Percentiles rank a stretch among this genome's conserved stretches.
phyloP scores from a whole-genome alignment of 257 asterid genomes.

The Solanum corneliomulleri region DNA sequence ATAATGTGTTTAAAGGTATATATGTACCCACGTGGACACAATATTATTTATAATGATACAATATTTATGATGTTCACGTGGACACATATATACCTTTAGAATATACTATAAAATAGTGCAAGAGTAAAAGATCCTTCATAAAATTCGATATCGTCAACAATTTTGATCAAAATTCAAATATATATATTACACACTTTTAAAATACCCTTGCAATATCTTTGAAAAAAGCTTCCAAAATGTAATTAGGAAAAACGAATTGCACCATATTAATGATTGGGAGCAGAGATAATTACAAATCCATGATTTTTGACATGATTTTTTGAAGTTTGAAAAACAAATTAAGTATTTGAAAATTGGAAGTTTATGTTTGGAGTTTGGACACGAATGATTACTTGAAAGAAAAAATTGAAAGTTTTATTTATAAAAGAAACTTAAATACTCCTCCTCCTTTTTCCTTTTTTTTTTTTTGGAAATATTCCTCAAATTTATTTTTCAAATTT shows the following conservation, averaged over 20 bases:
- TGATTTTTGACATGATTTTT: not conserved
- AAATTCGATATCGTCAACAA: too few species aligned
- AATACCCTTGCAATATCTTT: not conserved
- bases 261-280: not conserved
- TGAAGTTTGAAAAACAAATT: not conserved
- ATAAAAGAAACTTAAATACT: not conserved
- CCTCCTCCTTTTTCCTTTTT: fast-evolving
- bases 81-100: too few species aligned
- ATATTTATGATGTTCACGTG: too few species aligned
- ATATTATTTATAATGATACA: too few species aligned
- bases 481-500: not conserved
- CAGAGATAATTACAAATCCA: not conserved
- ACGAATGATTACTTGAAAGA: not conserved
- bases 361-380: not conserved
- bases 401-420: too few species aligned
- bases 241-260: not conserved
- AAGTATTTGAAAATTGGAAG: not conserved
- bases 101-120: too few species aligned
- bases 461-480: too few species aligned
- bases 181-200: too few species aligned
- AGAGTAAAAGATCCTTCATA: too few species aligned
- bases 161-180: too few species aligned
- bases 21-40: too few species aligned
- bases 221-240: not conserved
- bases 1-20: too few species aligned